Evolutionary conservation across 2,329 filamentous ascomycete species (phyloP), one percentile per base, ranked within the genome.

Genomic region (Clonostachys chloroleuca): DNA sequence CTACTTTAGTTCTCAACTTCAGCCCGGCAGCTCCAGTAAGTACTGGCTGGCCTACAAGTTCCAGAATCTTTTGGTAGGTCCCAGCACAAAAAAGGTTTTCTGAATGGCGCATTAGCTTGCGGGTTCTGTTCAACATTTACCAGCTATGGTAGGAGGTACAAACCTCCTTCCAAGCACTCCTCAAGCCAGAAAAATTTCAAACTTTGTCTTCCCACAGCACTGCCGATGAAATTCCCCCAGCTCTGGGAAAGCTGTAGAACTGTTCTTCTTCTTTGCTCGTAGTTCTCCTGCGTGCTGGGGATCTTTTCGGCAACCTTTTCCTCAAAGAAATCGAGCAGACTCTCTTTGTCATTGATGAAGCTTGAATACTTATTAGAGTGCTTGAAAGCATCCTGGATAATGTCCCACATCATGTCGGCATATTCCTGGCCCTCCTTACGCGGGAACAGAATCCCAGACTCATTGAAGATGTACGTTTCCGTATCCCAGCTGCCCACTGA

Each of bases 151-250:
- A 9, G 24, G 24, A 14, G 30, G 35, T 5, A 57, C 70, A 55
- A 59, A 80, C 80, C 78, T 42, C 86, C 86, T 59, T 89, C 86
- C 45, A 90, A 83, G 53, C 84, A 88, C 63, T 90, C 85, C 59
- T 91, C 87, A 6, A 91, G 61, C 84, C 86, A 89, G 60, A 89
- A 87, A 66, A 82, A 90, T 66, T 84, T 87, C 34, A 90, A 68
- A 55, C 84, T 89, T 60, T 91, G 87, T 24, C 59, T 75, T 45
- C 73, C 66, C 9, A 87, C 70, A 1, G 81, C 76, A 49, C 77
- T 84, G 13, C 87, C 87, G 6, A 89, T 75, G 59, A 87, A 90
- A 0, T 79, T 78, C 3, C 86, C 86, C 84, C 86, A 89, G 56
- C 81, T 74, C 54, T 85, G 78, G 4, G 80, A 78, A 59, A 80